These are phyloP conservation scores for Mycena capillaripes DNA, from an alignment of 768 basidiomycete genomes.

Conservation along the genomic window DNA sequence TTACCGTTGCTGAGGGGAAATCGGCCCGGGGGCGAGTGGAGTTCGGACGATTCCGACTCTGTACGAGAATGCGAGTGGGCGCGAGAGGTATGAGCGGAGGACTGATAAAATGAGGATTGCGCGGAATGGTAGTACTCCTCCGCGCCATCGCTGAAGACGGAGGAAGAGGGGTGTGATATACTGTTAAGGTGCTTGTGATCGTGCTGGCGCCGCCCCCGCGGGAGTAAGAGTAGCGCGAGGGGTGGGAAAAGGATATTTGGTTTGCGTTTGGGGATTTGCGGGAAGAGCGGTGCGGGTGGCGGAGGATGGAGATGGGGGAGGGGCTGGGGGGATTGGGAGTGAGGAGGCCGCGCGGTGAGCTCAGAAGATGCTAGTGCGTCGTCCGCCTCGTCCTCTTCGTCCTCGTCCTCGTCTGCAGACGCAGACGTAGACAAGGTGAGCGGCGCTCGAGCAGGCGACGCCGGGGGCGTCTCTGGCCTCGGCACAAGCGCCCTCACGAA, in stretches of 20 bases:
- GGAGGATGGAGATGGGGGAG: constrained; percentile 45
- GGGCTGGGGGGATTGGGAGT: constrained; percentile 1
- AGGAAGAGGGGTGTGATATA: constrained; percentile 78
- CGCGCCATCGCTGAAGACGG: constrained; percentile 58
- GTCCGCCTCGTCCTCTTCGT: constrained; percentile 23
- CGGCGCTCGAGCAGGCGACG: constrained; percentile 25
- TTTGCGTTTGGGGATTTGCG: neutral
- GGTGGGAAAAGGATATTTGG: constrained; percentile 57
- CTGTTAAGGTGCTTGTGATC: constrained; percentile 55
- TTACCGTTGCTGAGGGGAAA: too few species aligned
- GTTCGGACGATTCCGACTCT: too few species aligned
- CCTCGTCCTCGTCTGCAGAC: constrained; percentile 22
- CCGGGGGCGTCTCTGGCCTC: constrained; percentile 35
- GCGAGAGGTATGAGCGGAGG: neutral
- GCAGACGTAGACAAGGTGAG: neutral
- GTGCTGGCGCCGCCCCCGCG: constrained; percentile 64
- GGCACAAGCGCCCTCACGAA: constrained; percentile 75
- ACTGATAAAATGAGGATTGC: constrained; percentile 62
- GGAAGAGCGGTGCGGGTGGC: constrained; percentile 40
- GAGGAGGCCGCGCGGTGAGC: constrained; percentile 34
- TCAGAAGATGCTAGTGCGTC: constrained; percentile 41
- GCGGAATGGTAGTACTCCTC: constrained; percentile 72
- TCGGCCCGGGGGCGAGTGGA: too few species aligned
- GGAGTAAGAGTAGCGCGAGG: neutral
- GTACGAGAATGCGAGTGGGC: too few species aligned